Conservation (phyloP, 495 filamentous ascomycete genomes). For the Pyrenula massariospora region DNA sequence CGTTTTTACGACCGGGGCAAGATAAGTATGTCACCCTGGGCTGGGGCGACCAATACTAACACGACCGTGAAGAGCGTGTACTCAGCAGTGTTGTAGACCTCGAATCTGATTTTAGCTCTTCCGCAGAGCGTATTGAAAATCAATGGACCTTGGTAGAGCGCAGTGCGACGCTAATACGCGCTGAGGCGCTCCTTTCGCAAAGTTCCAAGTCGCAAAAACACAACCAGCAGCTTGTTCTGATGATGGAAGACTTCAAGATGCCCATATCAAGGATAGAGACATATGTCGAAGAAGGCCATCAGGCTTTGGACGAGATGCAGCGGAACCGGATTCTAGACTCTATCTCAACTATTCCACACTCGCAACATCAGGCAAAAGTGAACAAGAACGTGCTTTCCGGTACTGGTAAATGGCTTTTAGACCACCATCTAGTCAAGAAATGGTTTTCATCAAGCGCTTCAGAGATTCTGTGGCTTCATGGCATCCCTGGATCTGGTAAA, state of each 20-base stretch:
- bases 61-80: no score
- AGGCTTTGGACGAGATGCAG: slow-evolving; percentile 5
- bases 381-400: background rate
- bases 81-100: no score
- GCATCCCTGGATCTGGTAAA: slow-evolving; percentile 22
- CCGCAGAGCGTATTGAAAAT: no score
- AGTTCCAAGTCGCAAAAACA: slow-evolving; percentile 1
- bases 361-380: slow-evolving; percentile 3
- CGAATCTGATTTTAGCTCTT: no score
- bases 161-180: background rate
- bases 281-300: background rate
- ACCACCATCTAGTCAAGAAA: slow-evolving; percentile 1
- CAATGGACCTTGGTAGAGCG: no score
- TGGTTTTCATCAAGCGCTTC: slow-evolving; percentile 7
- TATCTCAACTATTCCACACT: slow-evolving; percentile 3
- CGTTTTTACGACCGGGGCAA: slow-evolving; percentile 8
- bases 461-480: slow-evolving; percentile 18
- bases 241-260: background rate
- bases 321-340: no score
- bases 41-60: no score
- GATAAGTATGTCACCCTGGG: no score
- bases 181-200: background rate
- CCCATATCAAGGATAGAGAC: background rate
- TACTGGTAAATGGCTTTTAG: slow-evolving; percentile 7
- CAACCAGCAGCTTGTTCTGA: background rate